Base-by-base conservation (phyloP, 2,329 filamentous ascomycete genomes). In the Colletotrichum incanum region DNA sequence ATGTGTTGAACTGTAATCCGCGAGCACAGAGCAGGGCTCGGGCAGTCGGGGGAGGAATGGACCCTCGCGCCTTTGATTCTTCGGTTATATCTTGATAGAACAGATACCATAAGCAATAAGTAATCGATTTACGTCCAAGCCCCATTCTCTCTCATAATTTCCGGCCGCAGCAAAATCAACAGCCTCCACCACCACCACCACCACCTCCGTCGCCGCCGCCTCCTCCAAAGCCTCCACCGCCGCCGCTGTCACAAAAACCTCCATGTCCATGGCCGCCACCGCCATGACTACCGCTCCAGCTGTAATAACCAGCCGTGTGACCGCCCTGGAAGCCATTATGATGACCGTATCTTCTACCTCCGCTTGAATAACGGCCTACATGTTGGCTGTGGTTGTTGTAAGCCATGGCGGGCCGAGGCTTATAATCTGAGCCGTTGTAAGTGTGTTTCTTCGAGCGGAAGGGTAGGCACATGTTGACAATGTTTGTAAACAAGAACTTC, bases 401-500 rank as follows among this genome's bases (percentile, higher is more conserved):
- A 5, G 20, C 18, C 58, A 58, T 37, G 28, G 41, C 69, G 18
- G 58, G 69, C 26, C 52, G 34, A 18, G 69, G 65, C 12, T 20
- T 59, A 26, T 47, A 28, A 12, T 54, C 31, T 0, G 47, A 34
- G 23, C 26, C 26, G 34, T 37, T 12, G 20, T 56, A 43, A 0
- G 56, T 54, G 26, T 59, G 59, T 12, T 54, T 62, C 12, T 71
- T 71, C 5, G 50, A 54, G 16, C 49, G 41, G 1, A 68, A 68
- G 18, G 69, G 65, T 8, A 68, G 16, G 50, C 69, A 63, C 65
- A 71, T 68, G 2, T 28, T 63, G n/a, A 14, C 14, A 0, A 14
- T 18, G 3, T 26, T 3, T 1, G 11, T 31, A 8, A 23, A 28
- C n/a, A 3, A 28, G 16, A 2, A 7, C 2, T 43, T 14, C 11